Conservation (phyloP, 805 yeast genomes). For the Vanderwaltozyma tropicalis region DNA sequence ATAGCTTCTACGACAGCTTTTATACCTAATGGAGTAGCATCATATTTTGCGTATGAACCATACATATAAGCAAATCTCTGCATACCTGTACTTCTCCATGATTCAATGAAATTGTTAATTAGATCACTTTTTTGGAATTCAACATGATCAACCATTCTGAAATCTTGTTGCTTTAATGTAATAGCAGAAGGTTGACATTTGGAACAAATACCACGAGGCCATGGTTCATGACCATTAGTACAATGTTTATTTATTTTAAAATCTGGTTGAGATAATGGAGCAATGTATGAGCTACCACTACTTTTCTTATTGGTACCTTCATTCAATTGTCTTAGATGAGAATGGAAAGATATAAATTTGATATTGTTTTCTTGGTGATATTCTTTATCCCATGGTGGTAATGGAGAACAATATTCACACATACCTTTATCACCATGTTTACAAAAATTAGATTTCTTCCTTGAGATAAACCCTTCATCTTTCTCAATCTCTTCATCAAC, state of each 20-base stretch:
- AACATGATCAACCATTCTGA: slow-evolving; percentile 95
- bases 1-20: slow-evolving; percentile 91
- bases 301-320: slow-evolving; percentile 53
- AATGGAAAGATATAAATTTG: slow-evolving; percentile 82
- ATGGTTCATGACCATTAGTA: slow-evolving; percentile 75
- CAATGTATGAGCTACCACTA: slow-evolving; percentile 55
- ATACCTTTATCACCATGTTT: slow-evolving; percentile 87
- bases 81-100: slow-evolving; percentile 82
- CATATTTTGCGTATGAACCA: slow-evolving; percentile 72
- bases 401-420: slow-evolving; percentile 95
- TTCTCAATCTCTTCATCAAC: slow-evolving; percentile 60
- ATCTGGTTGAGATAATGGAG: slow-evolving; percentile 67
- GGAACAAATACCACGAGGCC: slow-evolving; percentile 92
- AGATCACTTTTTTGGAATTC: slow-evolving; percentile 71
- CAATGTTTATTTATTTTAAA: slow-evolving; percentile 56
- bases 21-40: slow-evolving; percentile 72
- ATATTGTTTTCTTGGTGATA: slow-evolving; percentile 67
- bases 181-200: slow-evolving; percentile 96
- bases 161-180: slow-evolving; percentile 78
- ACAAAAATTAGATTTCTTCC: slow-evolving; percentile 57
- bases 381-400: slow-evolving; percentile 86
- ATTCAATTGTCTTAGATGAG: slow-evolving; percentile 65
- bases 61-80: slow-evolving; percentile 82
- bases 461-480: slow-evolving; percentile 59
- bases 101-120: slow-evolving; percentile 74